Percentiles rank a stretch among this genome's conserved stretches.
Evolutionary conservation across 345 rosid genomes (phyloP).

Genomic region (Acer campestre): DNA sequence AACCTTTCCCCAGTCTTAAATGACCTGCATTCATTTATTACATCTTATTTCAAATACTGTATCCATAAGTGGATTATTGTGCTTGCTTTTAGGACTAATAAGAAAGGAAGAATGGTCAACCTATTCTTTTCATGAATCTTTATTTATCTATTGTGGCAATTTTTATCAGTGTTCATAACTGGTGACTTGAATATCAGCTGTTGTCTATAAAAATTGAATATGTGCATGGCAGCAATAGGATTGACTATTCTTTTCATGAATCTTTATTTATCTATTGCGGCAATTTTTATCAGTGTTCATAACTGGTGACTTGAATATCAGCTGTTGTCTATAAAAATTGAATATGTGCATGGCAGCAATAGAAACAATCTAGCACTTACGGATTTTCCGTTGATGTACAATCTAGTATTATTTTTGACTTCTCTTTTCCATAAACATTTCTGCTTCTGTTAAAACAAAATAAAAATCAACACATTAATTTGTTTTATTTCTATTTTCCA

Average conservation of each 20-base stretch:
- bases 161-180: background rate
- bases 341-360: background rate
- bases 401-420: background rate
- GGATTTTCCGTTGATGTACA: background rate
- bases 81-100: background rate
- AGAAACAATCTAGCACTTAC: background rate
- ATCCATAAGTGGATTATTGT: background rate
- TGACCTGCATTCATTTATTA: background rate
- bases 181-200: background rate
- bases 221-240: background rate
- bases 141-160: background rate
- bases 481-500: constrained; percentile 31
- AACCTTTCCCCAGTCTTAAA: background rate
- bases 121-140: background rate
- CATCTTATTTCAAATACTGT: background rate
- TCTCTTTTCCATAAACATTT: background rate
- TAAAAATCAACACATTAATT: constrained; percentile 7
- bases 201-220: background rate
- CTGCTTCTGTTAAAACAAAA: background rate
- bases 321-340: background rate
- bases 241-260: too few species aligned
- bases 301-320: background rate
- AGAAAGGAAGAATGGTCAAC: background rate
- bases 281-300: background rate
- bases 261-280: background rate